Percentiles rank a stretch among this genome's conserved stretches.
phyloP scores from a whole-genome alignment of 768 basidiomycete genomes.

The Nevesoporus exiguus region DNA sequence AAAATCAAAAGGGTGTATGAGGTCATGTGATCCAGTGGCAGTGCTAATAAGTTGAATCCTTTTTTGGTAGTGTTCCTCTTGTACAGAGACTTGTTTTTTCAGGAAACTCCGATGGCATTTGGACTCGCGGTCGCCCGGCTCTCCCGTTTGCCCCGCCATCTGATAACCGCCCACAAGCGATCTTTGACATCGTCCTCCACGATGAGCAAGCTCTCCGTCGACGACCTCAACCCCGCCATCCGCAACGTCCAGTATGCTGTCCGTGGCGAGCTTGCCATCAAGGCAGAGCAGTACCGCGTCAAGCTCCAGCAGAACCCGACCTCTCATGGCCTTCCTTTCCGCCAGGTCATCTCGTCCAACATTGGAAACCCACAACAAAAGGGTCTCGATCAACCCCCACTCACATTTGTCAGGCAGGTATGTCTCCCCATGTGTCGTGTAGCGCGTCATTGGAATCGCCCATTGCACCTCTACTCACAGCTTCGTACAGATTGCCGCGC shows the following conservation, averaged over 20 bases:
- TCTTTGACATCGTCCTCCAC: slow-evolving; percentile 7
- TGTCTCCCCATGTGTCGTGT: slow-evolving; percentile 14
- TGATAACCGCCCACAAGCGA: slow-evolving; percentile 2
- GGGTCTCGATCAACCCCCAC: slow-evolving; percentile 87
- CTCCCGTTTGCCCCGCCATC: background rate
- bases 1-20: slow-evolving; percentile 16
- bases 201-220: slow-evolving; percentile 61
- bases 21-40: slow-evolving; percentile 9
- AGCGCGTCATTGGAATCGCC: background rate
- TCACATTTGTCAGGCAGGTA: slow-evolving; percentile 92
- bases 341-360: slow-evolving; percentile 88
- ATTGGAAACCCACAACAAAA: slow-evolving; percentile 98
- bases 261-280: slow-evolving; percentile 94
- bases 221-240: slow-evolving; percentile 79
- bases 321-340: slow-evolving; percentile 69
- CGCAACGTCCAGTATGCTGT: slow-evolving; percentile 94
- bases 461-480: background rate
- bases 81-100: background rate
- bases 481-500: slow-evolving; percentile 66
- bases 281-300: slow-evolving; percentile 79
- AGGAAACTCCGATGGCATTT: slow-evolving; percentile 10
- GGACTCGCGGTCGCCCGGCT: background rate
- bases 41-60: background rate
- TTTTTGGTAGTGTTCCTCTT: background rate
- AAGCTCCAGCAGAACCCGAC: slow-evolving; percentile 51